Conservation (phyloP, 805 yeast species). For the Isabelozyma gotoi region DNA sequence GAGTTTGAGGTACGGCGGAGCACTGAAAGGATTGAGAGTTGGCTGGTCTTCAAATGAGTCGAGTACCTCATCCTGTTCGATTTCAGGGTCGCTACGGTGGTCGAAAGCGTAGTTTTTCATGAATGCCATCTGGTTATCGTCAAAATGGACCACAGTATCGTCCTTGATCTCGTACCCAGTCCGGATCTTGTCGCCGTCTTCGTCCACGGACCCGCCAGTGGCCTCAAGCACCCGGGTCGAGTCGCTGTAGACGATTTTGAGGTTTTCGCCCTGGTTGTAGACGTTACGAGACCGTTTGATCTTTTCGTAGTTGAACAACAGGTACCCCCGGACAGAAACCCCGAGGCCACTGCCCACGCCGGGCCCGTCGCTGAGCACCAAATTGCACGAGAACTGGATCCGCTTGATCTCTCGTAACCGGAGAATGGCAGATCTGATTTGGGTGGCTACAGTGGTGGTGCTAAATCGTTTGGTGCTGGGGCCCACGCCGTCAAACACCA, state of each 20-base stretch:
- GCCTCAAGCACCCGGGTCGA: conserved; percentile 36
- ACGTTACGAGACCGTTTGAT: conserved; percentile 50
- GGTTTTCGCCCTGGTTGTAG: conserved; percentile 51
- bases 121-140: conserved; percentile 22
- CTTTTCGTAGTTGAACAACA: conserved; percentile 57
- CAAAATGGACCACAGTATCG: conserved; percentile 23
- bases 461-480: conserved; percentile 14
- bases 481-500: conserved; percentile 9
- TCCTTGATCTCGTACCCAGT: conserved; percentile 20
- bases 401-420: conserved; percentile 63
- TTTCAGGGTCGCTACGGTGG: conserved; percentile 18
- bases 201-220: conserved; percentile 45
- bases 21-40: conserved; percentile 15
- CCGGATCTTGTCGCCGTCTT: conserved; percentile 31
- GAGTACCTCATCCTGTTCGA: conserved; percentile 12
- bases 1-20: conserved; percentile 56
- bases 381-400: conserved; percentile 58
- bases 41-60: conserved; percentile 15
- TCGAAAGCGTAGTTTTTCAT: conserved; percentile 36
- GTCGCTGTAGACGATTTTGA: conserved; percentile 51
- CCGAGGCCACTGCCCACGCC: conserved; percentile 38
- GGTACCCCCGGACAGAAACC: conserved; percentile 71
- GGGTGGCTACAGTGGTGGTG: conserved; percentile 32
- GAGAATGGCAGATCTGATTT: conserved; percentile 49
- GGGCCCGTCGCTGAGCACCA: conserved; percentile 53